Base-by-base conservation (phyloP, 768 basidiomycete species). In the Phylloporus rhodoxanthus region DNA sequence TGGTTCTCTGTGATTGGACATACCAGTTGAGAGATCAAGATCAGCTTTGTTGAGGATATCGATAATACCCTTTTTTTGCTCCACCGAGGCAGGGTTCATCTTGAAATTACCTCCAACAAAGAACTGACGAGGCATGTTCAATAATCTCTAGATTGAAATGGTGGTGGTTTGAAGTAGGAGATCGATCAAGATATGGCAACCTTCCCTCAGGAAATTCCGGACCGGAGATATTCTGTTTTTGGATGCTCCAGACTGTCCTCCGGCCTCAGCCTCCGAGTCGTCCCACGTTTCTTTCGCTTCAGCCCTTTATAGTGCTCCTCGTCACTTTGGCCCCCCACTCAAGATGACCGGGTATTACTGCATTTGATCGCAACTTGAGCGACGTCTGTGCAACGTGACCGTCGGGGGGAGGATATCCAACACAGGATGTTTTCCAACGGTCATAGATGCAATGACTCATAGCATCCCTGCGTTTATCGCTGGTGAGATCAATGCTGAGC, bases 61-160 rank as follows among this genome's bases (percentile, higher is more conserved):
- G 58, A 90, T 70, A 62, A 99, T 79, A 38, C 73, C 70, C 56
- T 72, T 72, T 68, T 87, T 85, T 58, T 81, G 76, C 55, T 76
- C 75, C 55, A 74, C 74, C 32, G 83, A 79, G 51, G 74, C 73
- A 25, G 88, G 88, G 75, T 97, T 95, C 85, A 98, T 85, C 77
- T 97, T 99, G 82, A 95, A 97, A 80, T 98, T 97, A 26, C 93
- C 91, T 55, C 95, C 95, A 60, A 90, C 92, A 65, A 96, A 94
- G 75, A 94, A 95, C 68, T 81, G 74, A 64, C 91, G 90, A 54
- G 84, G 51, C 88, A 87, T 87, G 51, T 53, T 53, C 41, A 51
- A 29, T 41, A 57, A 43, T 37, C n/a, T 20, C 1, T 17, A 20
- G 29, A 26, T 19, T 5, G 37, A 14, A 48, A 20, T n/a, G 19